Evolutionary conservation across 306 rosid genomes (phyloP).

Genomic region (Lithocarpus polystachyus): DNA sequence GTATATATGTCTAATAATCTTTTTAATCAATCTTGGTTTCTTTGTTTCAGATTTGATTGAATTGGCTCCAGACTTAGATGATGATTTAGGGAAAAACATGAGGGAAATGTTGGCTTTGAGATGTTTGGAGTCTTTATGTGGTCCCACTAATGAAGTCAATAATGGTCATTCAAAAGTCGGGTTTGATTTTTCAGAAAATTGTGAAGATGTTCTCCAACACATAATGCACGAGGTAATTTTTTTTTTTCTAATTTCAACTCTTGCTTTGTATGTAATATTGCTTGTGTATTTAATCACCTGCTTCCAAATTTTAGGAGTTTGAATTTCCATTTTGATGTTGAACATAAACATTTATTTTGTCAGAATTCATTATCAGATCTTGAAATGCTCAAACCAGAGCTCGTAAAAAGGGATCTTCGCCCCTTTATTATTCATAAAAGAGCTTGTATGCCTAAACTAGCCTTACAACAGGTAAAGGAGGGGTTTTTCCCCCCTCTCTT

Average conservation of each 20-base stretch:
- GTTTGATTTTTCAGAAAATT: slow-evolving; percentile 43
- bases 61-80: slow-evolving; percentile 37
- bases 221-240: slow-evolving; percentile 43
- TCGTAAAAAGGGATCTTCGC: slow-evolving; percentile 43
- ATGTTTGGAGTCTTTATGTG: slow-evolving; percentile 63
- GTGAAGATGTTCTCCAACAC: slow-evolving; percentile 49
- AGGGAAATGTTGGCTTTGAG: slow-evolving; percentile 64
- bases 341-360: neutral
- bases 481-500: neutral
- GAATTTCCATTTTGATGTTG: slow-evolving; percentile 4
- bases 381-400: slow-evolving; percentile 26
- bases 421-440: slow-evolving; percentile 50
- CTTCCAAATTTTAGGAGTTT: slow-evolving; percentile 4
- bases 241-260: slow-evolving; percentile 1
- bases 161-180: slow-evolving; percentile 32
- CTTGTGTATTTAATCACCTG: neutral
- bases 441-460: slow-evolving; percentile 40
- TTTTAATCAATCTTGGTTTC: neutral
- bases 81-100: slow-evolving; percentile 30
- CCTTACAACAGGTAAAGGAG: slow-evolving; percentile 56
- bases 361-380: slow-evolving; percentile 48
- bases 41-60: slow-evolving; percentile 44
- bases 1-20: neutral
- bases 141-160: slow-evolving; percentile 17
- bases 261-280: slow-evolving; percentile 1